These are phyloP conservation scores for Clausena lansium DNA, from an alignment of 345 rosid species.

Conservation along the genomic window DNA sequence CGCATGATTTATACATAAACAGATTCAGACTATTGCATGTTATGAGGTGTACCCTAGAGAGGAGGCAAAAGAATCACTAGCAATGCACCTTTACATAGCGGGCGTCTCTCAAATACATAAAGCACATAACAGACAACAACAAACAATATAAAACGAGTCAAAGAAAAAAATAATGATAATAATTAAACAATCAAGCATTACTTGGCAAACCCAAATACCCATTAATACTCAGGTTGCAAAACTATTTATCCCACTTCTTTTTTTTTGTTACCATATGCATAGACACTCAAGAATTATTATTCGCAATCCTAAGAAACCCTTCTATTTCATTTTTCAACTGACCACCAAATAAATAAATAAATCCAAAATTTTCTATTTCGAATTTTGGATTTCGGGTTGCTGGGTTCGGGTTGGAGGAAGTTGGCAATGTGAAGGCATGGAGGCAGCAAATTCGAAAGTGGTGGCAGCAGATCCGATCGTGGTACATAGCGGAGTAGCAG, in stretches of 20 bases:
- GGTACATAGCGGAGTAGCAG: too few relatives aligned
- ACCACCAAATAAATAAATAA: not conserved
- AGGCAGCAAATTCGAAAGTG: too few relatives aligned
- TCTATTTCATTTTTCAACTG: not conserved
- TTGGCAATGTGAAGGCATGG: too few relatives aligned
- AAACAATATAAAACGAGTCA: not conserved
- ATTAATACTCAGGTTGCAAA: not conserved
- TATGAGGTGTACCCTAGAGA: too few relatives aligned
- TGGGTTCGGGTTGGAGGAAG: too few relatives aligned
- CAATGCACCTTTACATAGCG: not conserved
- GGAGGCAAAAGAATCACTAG: not conserved
- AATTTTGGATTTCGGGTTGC: too few relatives aligned
- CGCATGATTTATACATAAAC: not conserved
- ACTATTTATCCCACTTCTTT: not conserved
- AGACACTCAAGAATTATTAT: not conserved
- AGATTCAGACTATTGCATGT: not conserved
- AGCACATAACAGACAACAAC: not conserved
- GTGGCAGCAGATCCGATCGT: too few relatives aligned
- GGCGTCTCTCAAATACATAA: not conserved
- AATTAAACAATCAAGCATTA: not conserved
- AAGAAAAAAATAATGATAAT: not conserved
- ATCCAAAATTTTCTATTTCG: too few relatives aligned
- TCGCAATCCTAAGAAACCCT: not conserved
- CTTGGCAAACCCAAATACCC: not conserved
- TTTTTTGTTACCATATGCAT: not conserved